Evolutionary conservation across 352 stramenopile species (phyloP), one percentile per base, ranked within the genome.

Genomic region (Aphanomyces stellatus): DNA sequence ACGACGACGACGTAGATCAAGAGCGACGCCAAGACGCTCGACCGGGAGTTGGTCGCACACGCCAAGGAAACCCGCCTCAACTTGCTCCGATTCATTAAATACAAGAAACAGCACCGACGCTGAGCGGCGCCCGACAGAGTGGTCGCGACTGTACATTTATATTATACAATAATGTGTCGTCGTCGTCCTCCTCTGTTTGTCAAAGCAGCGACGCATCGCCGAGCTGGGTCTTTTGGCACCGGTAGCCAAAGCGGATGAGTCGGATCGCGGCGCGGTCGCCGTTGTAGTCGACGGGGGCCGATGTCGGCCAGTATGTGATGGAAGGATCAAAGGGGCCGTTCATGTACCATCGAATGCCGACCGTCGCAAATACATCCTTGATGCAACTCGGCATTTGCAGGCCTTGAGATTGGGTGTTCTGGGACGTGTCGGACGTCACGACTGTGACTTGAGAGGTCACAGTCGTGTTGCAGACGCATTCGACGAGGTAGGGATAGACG

Each of bases 21-120:
- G 56, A 82, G 75, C 19, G 87, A 95, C 62, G 75, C 85, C 51
- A 89, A 89, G 72, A 57, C 79, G 19, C 78, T 93, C 65, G 87
- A 95, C 62, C 85, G 87, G 46, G 83, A 79, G 28, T 71, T 95
- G 8, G 76, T 90, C 27, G 83, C 83, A 0, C 87, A 95, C 71
- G 72, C 93, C 37, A 93, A 93, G 73, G 87, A 95, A 72, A 92
- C 85, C 30, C 82, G 85, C 6, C 69, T 93, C 51, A 95, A 95
- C 76, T 78, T 95, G 68, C 70, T 83, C 57, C 85, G 87, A 43
- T 95, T 95, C 68, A 88, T 95, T 74, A 95, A 95, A 81, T 95
- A 95, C 81, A 95, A 95, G 79, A 93, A 93, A 77, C 60, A 67
- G 60, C 60, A 67, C 25, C 60, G 27, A 19, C 19, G 24, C 17